Evolutionary conservation across 2,329 filamentous ascomycete species (phyloP).

Genomic region (Trichoderma koningii): DNA sequence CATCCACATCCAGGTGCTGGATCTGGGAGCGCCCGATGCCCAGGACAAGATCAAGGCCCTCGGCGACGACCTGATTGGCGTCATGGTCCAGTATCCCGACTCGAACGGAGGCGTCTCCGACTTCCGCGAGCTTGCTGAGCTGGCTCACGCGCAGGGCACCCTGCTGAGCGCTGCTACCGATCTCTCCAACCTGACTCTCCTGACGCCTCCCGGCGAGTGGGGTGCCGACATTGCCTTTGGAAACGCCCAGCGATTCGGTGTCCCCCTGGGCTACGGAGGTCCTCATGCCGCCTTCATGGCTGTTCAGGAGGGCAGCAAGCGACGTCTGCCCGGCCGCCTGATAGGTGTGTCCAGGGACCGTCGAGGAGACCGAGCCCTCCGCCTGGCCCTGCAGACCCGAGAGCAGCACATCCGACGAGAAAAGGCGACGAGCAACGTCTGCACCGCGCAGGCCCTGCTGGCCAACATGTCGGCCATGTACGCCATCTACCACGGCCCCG

Average conservation of each 20-base stretch:
- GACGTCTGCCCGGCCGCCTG: slow-evolving; percentile 88
- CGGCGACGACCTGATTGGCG: slow-evolving; percentile 81
- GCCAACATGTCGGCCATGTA: slow-evolving; percentile 97
- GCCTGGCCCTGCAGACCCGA: slow-evolving; percentile 84
- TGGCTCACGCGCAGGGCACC: slow-evolving; percentile 74
- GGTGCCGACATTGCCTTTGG: slow-evolving; percentile 95
- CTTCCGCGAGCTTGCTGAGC: slow-evolving; percentile 71
- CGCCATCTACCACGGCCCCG: slow-evolving; percentile 87
- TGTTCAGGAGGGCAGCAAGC: slow-evolving; percentile 86
- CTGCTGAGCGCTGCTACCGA: slow-evolving; percentile 89
- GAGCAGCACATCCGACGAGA: slow-evolving; percentile 96
- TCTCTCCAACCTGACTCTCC: slow-evolving; percentile 79
- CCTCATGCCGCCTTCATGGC: slow-evolving; percentile 98
- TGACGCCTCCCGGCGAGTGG: slow-evolving; percentile 90
- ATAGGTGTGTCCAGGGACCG: slow-evolving; percentile 92
- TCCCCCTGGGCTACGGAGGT: slow-evolving; percentile 88
- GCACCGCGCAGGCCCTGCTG: slow-evolving; percentile 88
- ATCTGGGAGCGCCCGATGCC: slow-evolving; percentile 65
- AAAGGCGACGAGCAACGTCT: slow-evolving; percentile 97
- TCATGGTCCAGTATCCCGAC: slow-evolving; percentile 93
- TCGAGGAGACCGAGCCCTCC: slow-evolving; percentile 75
- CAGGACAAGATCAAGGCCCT: slow-evolving; percentile 69
- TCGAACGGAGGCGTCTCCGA: slow-evolving; percentile 79
- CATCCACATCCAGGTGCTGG: slow-evolving; percentile 72
- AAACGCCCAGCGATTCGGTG: slow-evolving; percentile 86